Evolutionary conservation across 1,284 basidiomycete species (phyloP).

Genomic region (Irpex sp.): DNA sequence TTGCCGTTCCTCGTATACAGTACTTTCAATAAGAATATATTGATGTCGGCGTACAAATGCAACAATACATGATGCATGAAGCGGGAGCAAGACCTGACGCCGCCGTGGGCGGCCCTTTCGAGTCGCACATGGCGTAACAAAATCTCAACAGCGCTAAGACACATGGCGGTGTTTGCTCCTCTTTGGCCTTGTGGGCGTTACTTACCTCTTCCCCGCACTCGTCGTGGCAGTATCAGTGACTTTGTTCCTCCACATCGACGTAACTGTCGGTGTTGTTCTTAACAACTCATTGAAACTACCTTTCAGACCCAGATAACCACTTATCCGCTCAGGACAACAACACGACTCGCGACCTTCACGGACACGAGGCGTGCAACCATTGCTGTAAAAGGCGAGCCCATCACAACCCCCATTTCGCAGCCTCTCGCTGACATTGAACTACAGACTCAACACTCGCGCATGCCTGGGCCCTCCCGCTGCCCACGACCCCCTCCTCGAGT

Average conservation of each 20-base stretch:
- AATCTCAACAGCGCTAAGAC: neutral
- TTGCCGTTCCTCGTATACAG: too few species aligned
- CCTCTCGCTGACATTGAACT: neutral
- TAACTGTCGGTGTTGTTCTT: neutral
- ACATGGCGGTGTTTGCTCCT: conserved; percentile 1
- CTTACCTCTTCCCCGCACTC: neutral
- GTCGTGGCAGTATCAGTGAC: neutral
- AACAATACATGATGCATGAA: too few species aligned
- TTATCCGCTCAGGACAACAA: neutral
- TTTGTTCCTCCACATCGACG: neutral
- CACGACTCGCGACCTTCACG: neutral
- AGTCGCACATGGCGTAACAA: conserved; percentile 3
- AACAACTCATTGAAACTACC: neutral
- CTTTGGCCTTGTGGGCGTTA: conserved; percentile 3
- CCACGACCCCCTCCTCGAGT: neutral
- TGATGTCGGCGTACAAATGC: too few species aligned
- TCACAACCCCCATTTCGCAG: neutral
- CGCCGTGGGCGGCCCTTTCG: too few species aligned
- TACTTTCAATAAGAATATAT: too few species aligned
- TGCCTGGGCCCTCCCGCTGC: neutral
- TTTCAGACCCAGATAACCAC: neutral
- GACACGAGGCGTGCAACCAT: neutral
- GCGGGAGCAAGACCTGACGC: too few species aligned
- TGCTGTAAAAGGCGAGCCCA: neutral
- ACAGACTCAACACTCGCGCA: neutral